Conservation (phyloP, 805 yeast species). For the Blastobotrys chiropterorum region DNA sequence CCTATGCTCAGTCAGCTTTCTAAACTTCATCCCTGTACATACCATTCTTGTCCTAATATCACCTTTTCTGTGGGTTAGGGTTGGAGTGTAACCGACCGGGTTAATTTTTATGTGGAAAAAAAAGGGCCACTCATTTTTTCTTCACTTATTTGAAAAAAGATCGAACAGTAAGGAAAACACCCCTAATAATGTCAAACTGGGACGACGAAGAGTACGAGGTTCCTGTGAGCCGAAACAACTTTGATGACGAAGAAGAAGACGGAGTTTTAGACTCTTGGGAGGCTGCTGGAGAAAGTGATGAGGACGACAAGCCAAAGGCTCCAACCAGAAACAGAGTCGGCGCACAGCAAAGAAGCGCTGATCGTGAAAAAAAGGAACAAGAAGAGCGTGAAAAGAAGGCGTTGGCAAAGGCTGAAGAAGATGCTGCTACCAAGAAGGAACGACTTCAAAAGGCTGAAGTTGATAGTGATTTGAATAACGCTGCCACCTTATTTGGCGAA, state of each 20-base stretch:
- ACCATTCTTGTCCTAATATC: no score
- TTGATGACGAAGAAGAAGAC: slow-evolving; percentile 60
- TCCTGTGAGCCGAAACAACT: slow-evolving; percentile 56
- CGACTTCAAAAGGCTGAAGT: slow-evolving; percentile 74
- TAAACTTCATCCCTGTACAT: no score
- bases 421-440: slow-evolving; percentile 67
- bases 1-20: no score
- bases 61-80: neutral
- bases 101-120: neutral
- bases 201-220: slow-evolving; percentile 91
- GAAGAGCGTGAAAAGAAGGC: slow-evolving; percentile 43
- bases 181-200: slow-evolving; percentile 1
- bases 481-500: slow-evolving; percentile 86
- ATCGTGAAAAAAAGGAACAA: slow-evolving; percentile 38
- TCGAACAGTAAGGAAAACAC: neutral
- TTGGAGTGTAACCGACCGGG: neutral
- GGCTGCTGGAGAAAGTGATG: slow-evolving; percentile 57
- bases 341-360: slow-evolving; percentile 35
- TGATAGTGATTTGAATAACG: slow-evolving; percentile 82
- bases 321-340: slow-evolving; percentile 42
- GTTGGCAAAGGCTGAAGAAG: slow-evolving; percentile 44
- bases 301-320: slow-evolving; percentile 38
- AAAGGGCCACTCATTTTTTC: no score
- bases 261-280: slow-evolving; percentile 96
- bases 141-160: neutral